These are phyloP conservation scores for Penicillium canariense DNA, from an alignment of 495 filamentous ascomycete genomes.

Conservation along the genomic window DNA sequence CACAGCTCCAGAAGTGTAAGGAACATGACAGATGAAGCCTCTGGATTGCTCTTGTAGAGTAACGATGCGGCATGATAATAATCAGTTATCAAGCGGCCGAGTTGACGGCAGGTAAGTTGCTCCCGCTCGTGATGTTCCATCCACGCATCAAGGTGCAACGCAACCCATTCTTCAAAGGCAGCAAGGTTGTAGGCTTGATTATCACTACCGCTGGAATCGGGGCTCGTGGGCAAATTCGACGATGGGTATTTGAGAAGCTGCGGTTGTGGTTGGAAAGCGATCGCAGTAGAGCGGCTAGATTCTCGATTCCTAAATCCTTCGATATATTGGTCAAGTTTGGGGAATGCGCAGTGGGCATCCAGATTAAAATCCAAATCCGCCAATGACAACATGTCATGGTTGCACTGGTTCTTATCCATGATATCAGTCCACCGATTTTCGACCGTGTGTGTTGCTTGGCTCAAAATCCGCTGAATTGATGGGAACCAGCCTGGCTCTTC, in stretches of 20 bases:
- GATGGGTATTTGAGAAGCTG: not conserved
- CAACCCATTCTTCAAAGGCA: slow-evolving; percentile 46
- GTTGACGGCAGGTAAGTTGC: slow-evolving; percentile 24
- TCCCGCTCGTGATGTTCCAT: slow-evolving; percentile 20
- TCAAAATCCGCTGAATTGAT: slow-evolving; percentile 5
- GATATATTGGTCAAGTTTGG: slow-evolving; percentile 6
- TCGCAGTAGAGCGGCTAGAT: no score
- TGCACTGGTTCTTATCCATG: not conserved
- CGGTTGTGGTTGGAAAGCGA: slow-evolving; percentile 6
- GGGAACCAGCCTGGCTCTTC: slow-evolving; percentile 9
- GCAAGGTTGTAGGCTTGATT: slow-evolving; percentile 13
- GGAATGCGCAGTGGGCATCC: slow-evolving; percentile 4
- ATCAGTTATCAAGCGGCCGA: slow-evolving; percentile 24
- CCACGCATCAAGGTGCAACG: slow-evolving; percentile 35
- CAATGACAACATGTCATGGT: not conserved
- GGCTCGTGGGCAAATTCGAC: not conserved
- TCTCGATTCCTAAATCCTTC: not conserved
- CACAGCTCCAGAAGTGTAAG: slow-evolving; percentile 62
- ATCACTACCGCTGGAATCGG: not conserved
- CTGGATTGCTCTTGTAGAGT: slow-evolving; percentile 45
- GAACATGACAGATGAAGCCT: slow-evolving; percentile 56
- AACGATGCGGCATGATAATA: slow-evolving; percentile 32
- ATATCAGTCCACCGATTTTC: slow-evolving; percentile 7
- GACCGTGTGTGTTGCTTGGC: not conserved
- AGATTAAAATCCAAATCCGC: not conserved